Evolutionary conservation across 163 green algal species (phyloP).

Genomic region (Scenedesmus sp.): DNA sequence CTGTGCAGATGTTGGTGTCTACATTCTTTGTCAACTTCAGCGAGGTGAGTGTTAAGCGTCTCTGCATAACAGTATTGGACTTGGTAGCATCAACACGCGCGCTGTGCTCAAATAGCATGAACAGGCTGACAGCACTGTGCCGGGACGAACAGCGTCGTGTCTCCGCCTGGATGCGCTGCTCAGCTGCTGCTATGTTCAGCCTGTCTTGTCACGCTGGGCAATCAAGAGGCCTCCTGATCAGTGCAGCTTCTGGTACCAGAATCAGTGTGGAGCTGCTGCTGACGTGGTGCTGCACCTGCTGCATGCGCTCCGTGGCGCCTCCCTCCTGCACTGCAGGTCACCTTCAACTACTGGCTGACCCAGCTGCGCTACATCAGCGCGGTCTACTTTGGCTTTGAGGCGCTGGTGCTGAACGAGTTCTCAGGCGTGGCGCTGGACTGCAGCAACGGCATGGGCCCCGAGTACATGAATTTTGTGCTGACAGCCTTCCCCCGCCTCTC

Average conservation of each 20-base stretch:
- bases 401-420: conserved; percentile 57
- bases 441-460: conserved; percentile 29
- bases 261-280: background rate
- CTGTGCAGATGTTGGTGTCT: conserved; percentile 72
- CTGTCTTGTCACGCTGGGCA: background rate
- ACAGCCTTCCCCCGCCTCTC: conserved; percentile 22
- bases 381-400: conserved; percentile 61
- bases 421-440: conserved; percentile 33
- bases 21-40: conserved; percentile 74
- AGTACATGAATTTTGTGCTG: conserved; percentile 24
- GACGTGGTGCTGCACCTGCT: background rate
- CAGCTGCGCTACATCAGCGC: conserved; percentile 60
- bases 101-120: too few relatives aligned
- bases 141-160: too few relatives aligned
- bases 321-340: background rate
- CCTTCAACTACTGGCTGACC: conserved; percentile 54
- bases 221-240: background rate
- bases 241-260: background rate
- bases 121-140: too few relatives aligned
- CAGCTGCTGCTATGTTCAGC: background rate
- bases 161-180: too few relatives aligned
- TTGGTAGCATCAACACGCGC: too few relatives aligned
- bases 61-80: too few relatives aligned
- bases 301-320: background rate
- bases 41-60: conserved; percentile 62